Base-by-base conservation (phyloP, 78 protist genomes). In the Pigoraptor vietnamica region DNA sequence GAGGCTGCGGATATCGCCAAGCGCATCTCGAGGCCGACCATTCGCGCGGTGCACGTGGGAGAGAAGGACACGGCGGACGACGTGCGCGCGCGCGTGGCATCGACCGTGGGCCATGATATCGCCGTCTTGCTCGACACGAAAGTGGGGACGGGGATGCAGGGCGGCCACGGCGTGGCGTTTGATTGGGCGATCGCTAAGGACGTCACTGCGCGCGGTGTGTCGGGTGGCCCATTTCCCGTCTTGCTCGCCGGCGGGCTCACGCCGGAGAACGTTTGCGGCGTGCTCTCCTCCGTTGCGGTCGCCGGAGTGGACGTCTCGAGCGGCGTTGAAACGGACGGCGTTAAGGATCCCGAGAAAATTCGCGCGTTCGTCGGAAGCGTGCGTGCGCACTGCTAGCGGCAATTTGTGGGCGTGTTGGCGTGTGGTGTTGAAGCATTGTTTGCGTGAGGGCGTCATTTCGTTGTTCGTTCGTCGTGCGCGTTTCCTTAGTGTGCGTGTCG, bases 281-380 rank as follows among this genome's bases (percentile, higher is more conserved):
- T 87, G 24, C 25, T 0, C 37, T 1, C 9, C 9, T 92, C 33
- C 25, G 55, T 32, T 89, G 91, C 94, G 39, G 91, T 89, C 67
- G 24, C 67, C 0, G 95, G 82, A 1, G 91, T 94, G 83, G 95
- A 94, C 34, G 95, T 94, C 14, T 83, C 91, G 36, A 81, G 90
- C 40, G 95, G 95, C 0, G 95, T 94, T 10, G 95, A 94, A 37
- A 89, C 95, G 25, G 90, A 91, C 35, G 93, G 93, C 0, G 79
- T 0, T 33, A 94, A 94, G 92, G 93, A 91, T 40, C 32, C 39
- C 29, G 83, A 2, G 86, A 94, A 94, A 0, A 91, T 94, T 40
- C 24, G 36, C 19, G 40, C 24, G 36, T 94, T 94, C 83, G 40
- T 94, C n/a, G n/a, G n/a, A n/a, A n/a, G n/a, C n/a, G n/a, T n/a